Evolutionary conservation across 306 rosid genomes (phyloP), one percentile per base, ranked within the genome.

Genomic region (Ormosia semicastrata): DNA sequence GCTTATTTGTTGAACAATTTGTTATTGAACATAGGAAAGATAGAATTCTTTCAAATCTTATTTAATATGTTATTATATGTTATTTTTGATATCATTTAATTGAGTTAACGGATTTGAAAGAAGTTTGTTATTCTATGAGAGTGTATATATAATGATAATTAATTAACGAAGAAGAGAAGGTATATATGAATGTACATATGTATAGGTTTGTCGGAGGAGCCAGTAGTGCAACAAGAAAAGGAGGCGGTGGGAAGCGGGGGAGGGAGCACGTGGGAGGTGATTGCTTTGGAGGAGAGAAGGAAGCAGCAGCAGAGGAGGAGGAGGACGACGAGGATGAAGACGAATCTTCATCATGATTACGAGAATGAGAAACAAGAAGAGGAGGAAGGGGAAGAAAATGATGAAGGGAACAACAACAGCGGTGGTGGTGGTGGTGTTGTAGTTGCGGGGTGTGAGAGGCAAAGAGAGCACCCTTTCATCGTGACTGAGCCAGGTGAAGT

Each of bases 401-500:
- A 79, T 0, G 88, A 85, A 32, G 81, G 68, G 4, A 37, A 39
- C 34, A 49, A 69, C 33, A 78, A 73, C 24, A 18, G 34, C 2
- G 39, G 36, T 0, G 46, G 60, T 33, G 71, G 71, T 17, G 83
- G 68, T 5, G 76, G 71, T 2, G 24, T 24, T 24, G 24, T 24
- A 24, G 24, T 24, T 24, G 24, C 0, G 1, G 82, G 85, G 2
- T 40, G 86, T 6, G 97, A 95, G 88, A 86, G 99, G 71, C 94
- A 87, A 80, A 76, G 99, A 30, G 99, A 95, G 79, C 99, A 95
- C 54, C 99, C 99, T 0, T 93, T 95, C 81, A 93, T 95, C 24
- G 99, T 95, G 41, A 95, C 99, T 5, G 99, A 95, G 80, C 98
- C 97, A 5, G 99, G 98, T 59, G 99, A 95, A 77, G 99, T 93